Evolutionary conservation across 805 yeast species (phyloP), one percentile per base, ranked within the genome.

Genomic region (Priceomyces castillae): DNA sequence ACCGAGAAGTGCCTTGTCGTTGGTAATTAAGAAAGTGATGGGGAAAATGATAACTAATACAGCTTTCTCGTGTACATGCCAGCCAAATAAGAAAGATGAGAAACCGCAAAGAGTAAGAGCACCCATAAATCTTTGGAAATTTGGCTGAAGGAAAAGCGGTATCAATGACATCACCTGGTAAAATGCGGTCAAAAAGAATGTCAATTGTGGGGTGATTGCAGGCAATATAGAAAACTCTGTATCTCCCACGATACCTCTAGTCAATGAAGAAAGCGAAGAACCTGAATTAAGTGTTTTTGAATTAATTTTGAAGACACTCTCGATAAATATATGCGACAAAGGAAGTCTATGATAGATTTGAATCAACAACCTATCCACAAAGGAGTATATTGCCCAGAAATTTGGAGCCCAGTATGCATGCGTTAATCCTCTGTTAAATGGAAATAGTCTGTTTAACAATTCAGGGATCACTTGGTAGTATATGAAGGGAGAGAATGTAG

Each of bases 401-500:
- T 94, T 94, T 12, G 99, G 98, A 1, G 99, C 98, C 98, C 99
- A 94, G 66, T 94, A 94, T 0, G 98, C 97, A 65, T 94, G 99
- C 3, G 97, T 94, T 30, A 94, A 73, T 1, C 98, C 98, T 59
- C 98, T 74, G 39, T 95, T 84, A 59, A 92, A 92, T 4, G 99
- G 99, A 65, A 94, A 94, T 25, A 94, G 66, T 37, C 99, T 73
- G 4, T 67, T 58, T 7, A 88, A 38, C 14, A 94, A 64, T 48
- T 87, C 80, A 0, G 86, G 83, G 39, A 86, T 55, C 26, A 81
- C 86, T 1, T 73, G 71, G 52, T 78, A 70, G 53, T 77, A 77
- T 5, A 77, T 62, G 56, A 90, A 90, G 1, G 98, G 98, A 1
- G 74, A 84, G 69, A 90, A 88, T 7, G 96, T 89, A 4, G 80